Conservation (phyloP, 2,329 filamentous ascomycete species). For the Celoporthe dispersa region DNA sequence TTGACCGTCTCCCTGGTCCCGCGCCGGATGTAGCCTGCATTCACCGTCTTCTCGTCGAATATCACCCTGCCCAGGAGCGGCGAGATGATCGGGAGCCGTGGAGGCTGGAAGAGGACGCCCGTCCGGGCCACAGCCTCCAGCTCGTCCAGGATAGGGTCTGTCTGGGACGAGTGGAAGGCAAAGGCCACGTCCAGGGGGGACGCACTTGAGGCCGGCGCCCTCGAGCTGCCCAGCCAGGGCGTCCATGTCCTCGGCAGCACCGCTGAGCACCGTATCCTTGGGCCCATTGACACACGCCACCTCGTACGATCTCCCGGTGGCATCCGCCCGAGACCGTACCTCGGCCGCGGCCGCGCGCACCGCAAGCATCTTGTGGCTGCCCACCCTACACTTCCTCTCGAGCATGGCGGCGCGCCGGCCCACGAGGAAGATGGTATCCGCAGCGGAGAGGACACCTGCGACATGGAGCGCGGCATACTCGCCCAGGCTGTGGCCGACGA, state of each 20-base stretch:
- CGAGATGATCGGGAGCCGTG: conserved; percentile 9
- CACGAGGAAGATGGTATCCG: conserved; percentile 66
- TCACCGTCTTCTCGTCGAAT: conserved; percentile 12
- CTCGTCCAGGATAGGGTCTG: conserved; percentile 49
- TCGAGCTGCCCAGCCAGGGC: conserved; percentile 13
- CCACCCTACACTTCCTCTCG: conserved; percentile 54
- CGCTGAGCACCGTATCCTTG: conserved; percentile 64
- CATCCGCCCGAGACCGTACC: conserved; percentile 33
- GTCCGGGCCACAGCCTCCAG: conserved; percentile 48
- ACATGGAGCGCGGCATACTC: conserved; percentile 71
- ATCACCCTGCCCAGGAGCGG: conserved; percentile 19
- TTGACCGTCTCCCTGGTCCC: conserved; percentile 64
- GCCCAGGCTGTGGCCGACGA: conserved; percentile 64
- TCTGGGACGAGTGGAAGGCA: conserved; percentile 44
- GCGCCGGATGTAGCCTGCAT: conserved; percentile 3
- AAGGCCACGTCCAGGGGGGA: conserved; percentile 42
- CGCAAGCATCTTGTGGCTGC: conserved; percentile 42
- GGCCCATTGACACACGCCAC: conserved; percentile 68
- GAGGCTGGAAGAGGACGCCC: neutral
- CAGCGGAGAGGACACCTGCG: conserved; percentile 65
- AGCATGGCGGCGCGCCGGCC: conserved; percentile 62
- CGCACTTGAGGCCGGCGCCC: conserved; percentile 37
- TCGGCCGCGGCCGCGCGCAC: conserved; percentile 35
- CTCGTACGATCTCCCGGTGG: conserved; percentile 38
- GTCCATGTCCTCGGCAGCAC: conserved; percentile 52